Percentiles rank a stretch among this genome's conserved stretches.
phyloP scores from a whole-genome alignment of 1,139 yeast genomes.

The Yamadazyma trypodendri region DNA sequence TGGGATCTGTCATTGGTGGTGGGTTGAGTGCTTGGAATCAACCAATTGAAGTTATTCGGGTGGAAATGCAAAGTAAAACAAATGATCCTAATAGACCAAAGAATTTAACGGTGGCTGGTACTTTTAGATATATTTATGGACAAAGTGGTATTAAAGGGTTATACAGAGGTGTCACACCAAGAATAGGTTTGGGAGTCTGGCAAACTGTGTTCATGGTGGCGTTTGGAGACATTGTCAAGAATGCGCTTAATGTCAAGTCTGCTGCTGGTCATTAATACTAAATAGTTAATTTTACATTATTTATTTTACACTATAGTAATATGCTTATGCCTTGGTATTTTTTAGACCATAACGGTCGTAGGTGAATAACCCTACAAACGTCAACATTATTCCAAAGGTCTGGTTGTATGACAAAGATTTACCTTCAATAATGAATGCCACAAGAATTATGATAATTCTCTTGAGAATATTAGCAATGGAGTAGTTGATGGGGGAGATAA shows the following conservation, averaged over 20 bases:
- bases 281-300: conserved; percentile 1
- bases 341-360: conserved; percentile 54
- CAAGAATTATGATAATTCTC: conserved; percentile 79
- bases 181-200: conserved; percentile 96
- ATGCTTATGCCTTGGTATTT: neutral
- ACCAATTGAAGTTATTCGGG: conserved; percentile 96
- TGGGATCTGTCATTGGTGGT: conserved; percentile 92
- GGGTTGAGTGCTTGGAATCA: conserved; percentile 98
- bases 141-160: conserved; percentile 86
- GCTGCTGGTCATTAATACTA: conserved; percentile 39
- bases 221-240: conserved; percentile 81
- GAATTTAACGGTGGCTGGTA: conserved; percentile 76
- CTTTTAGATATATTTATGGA: conserved; percentile 78
- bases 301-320: neutral
- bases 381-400: conserved; percentile 66
- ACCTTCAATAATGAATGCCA: conserved; percentile 80
- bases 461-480: conserved; percentile 88
- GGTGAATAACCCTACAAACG: conserved; percentile 61
- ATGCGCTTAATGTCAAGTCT: conserved; percentile 40
- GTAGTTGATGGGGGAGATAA: conserved; percentile 84
- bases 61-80: conserved; percentile 95
- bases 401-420: conserved; percentile 53
- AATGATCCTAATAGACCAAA: conserved; percentile 93
- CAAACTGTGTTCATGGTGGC: conserved; percentile 99
- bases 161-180: conserved; percentile 95